A percentile compares a stretch with the other conserved stretches of the same genome.
These are phyloP conservation scores for Xylaria arbuscula DNA, from an alignment of 2,329 filamentous ascomycete species.

Conservation along the genomic window DNA sequence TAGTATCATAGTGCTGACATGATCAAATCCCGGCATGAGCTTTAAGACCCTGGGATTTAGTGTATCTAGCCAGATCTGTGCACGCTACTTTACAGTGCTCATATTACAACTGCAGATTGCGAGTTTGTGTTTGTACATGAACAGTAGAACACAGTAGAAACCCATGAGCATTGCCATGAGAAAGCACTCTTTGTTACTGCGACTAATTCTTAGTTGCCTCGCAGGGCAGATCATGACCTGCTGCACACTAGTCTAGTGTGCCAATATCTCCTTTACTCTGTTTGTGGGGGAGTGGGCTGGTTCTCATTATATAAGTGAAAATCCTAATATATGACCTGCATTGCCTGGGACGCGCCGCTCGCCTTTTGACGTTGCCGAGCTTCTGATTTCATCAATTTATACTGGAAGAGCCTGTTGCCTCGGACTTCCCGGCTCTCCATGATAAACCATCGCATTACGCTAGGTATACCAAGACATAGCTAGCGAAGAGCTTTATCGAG, in stretches of 20 bases:
- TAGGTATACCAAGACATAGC: not conserved
- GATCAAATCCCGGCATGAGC: not conserved
- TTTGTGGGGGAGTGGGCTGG: slow-evolving; percentile 22
- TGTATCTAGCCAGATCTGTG: not conserved
- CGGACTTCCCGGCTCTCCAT: too few species aligned
- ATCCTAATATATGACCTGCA: slow-evolving; percentile 32
- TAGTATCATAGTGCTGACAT: not conserved
- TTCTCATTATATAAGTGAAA: slow-evolving; percentile 25
- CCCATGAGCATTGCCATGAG: too few species aligned
- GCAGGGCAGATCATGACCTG: not conserved
- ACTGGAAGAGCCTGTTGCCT: too few species aligned
- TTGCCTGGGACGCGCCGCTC: not conserved
- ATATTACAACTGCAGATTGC: not conserved
- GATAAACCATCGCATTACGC: slow-evolving; percentile 5
- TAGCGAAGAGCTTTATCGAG: not conserved
- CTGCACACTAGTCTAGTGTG: not conserved
- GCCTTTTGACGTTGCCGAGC: not conserved
- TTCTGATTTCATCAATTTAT: too few species aligned
- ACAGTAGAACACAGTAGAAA: not conserved
- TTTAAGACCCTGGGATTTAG: not conserved
- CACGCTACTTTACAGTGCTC: not conserved
- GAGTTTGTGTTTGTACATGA: not conserved
- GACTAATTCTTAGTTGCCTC: not conserved
- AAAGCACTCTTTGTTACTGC: not conserved
- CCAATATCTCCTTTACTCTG: not conserved